Conservation (phyloP, 257 asterid species). For the Solanum pinnatisectum region DNA sequence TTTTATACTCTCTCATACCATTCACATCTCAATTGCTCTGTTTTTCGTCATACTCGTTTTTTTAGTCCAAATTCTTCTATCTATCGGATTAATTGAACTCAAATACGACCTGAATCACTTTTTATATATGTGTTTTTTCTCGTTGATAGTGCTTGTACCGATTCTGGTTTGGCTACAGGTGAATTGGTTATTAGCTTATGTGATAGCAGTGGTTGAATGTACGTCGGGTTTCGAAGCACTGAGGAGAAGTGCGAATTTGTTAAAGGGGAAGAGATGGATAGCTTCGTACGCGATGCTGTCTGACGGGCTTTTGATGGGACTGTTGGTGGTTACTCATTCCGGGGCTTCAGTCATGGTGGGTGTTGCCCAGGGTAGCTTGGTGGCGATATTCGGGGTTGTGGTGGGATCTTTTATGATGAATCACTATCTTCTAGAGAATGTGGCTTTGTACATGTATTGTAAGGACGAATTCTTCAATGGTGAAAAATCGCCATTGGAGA, state of each 20-base stretch:
- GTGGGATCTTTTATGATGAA: background rate
- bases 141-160: background rate
- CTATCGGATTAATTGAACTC: background rate
- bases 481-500: background rate
- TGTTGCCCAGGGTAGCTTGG: slow-evolving; percentile 27
- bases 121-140: background rate
- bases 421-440: background rate
- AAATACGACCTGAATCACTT: slow-evolving; percentile 7
- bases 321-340: slow-evolving; percentile 12
- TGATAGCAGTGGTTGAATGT: background rate
- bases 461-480: slow-evolving; percentile 12
- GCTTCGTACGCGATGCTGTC: slow-evolving; percentile 1
- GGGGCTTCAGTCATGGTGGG: background rate
- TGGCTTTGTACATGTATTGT: slow-evolving; percentile 44
- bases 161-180: background rate
- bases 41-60: background rate
- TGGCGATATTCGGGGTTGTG: slow-evolving; percentile 26
- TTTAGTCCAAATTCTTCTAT: background rate
- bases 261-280: background rate
- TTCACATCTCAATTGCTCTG: background rate
- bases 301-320: background rate
- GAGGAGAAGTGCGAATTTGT: background rate
- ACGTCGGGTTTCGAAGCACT: background rate
- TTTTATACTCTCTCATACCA: background rate
- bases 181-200: slow-evolving; percentile 3